Conservation (phyloP, 208 protist species). For the Giardia muris region DNA sequence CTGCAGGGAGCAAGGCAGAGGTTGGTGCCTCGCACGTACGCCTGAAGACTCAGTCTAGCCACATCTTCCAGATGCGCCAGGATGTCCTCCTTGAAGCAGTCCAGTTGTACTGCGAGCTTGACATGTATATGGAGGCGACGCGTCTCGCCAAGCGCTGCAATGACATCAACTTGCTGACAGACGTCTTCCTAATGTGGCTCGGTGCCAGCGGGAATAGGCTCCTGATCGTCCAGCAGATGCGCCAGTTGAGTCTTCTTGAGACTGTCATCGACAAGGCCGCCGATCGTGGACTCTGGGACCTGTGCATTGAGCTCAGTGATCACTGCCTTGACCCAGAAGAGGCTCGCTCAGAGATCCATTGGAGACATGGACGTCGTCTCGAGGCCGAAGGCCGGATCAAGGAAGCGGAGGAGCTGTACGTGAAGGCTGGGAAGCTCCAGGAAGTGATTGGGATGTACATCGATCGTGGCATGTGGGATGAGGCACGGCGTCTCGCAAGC, state of each 20-base stretch:
- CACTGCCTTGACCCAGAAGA: not conserved
- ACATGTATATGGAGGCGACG: not conserved
- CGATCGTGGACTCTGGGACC: not conserved
- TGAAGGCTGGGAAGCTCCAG: not conserved
- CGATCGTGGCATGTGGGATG: not conserved
- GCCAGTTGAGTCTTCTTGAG: not conserved
- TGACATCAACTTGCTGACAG: not conserved
- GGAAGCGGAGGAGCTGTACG: constrained; percentile 19
- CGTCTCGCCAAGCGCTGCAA: not conserved
- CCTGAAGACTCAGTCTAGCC: not conserved
- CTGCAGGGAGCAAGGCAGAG: not conserved
- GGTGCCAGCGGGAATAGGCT: too few species aligned
- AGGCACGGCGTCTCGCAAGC: not conserved
- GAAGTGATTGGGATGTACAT: constrained; percentile 25
- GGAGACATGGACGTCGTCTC: not conserved
- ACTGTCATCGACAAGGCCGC: not conserved
- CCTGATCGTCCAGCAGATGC: not conserved
- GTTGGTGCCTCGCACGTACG: not conserved
- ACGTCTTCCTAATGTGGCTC: not conserved
- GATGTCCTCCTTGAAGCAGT: not conserved
- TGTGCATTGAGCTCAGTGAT: not conserved
- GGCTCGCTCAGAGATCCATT: not conserved
- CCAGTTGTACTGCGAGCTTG: not conserved
- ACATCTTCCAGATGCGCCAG: not conserved
- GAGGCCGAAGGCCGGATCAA: not conserved